Evolutionary conservation across 2,329 filamentous ascomycete genomes (phyloP), one percentile per base, ranked within the genome.

Genomic region (Colletotrichum godetiae): DNA sequence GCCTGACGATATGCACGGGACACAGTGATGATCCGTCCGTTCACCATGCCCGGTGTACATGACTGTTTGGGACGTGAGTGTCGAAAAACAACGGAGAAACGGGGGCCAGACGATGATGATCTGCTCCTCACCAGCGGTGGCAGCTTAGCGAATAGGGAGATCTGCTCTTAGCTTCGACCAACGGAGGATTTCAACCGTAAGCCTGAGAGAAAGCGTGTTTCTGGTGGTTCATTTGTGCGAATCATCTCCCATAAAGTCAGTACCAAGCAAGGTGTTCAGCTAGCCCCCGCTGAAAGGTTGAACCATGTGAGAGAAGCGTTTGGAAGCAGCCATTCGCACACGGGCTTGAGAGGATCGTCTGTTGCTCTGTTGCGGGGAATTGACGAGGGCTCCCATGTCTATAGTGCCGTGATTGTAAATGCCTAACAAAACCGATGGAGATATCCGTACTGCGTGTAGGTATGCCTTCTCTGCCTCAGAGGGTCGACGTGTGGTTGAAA

Each of bases 11-110:
- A 24, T n/a, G 58, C 15, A 57, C 37, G 27, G 8, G 15, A 11
- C 29, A 27, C 59, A 55, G 46, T 72, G 53, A 61, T 56, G 67
- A 73, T 70, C 24, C 42, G 35, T 49, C 67, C 33, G 55, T 46
- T 65, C 56, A 55, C 27, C 70, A 60, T 64, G 27, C 42, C 69
- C 70, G 67, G 19, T n/a, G 56, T 60, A 55, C 55, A 37, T 59
- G 60, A 35, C 46, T 53, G 57, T 56, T 58, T 37, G 52, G 58
- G 58, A 59, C 13, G 22, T 27, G 49, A 64, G 13, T n/a, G 12
- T 56, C 61, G 31, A 31, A 35, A 19, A 15, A 22, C 24, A 19
- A 29, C 5, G 60, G 52, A 56, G 53, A 64, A 37, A 33, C 52
- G 63, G 27, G 59, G 29, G 46, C 19, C n/a, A 13, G 35, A 37